These are phyloP conservation scores for Nitzschia inconspicua DNA, from an alignment of 108 stramenopile species.

Conservation along the genomic window DNA sequence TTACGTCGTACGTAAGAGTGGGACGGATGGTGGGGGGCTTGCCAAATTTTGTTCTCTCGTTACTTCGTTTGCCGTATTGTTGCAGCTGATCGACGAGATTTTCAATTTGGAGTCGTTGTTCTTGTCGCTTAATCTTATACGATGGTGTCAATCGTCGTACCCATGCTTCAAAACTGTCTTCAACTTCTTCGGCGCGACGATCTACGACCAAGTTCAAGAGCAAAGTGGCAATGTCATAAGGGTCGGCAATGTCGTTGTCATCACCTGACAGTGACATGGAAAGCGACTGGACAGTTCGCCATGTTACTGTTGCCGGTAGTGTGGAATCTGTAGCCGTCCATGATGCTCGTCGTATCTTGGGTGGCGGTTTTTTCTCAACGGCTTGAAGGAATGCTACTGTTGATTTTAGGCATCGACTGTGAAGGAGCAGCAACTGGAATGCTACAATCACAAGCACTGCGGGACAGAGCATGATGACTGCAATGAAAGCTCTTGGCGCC, in stretches of 20 bases:
- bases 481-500: too few relatives aligned
- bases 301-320: too few relatives aligned
- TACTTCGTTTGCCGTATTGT: neutral
- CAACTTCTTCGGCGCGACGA: neutral
- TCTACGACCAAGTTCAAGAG: conserved; percentile 3
- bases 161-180: neutral
- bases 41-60: neutral
- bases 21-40: neutral
- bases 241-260: neutral
- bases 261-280: too few relatives aligned
- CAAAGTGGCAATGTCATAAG: neutral
- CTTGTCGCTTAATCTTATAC: neutral
- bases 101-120: neutral
- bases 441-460: too few relatives aligned
- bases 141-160: neutral
- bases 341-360: too few relatives aligned
- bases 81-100: neutral
- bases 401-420: too few relatives aligned
- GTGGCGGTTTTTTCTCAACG: too few relatives aligned
- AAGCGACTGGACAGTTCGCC: too few relatives aligned
- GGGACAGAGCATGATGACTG: too few relatives aligned
- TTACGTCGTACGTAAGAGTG: neutral
- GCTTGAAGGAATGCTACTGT: too few relatives aligned
- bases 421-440: too few relatives aligned
- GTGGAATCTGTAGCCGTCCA: too few relatives aligned